phyloP scores from a whole-genome alignment of 163 green algal species.

The Chlorella variabilis region DNA sequence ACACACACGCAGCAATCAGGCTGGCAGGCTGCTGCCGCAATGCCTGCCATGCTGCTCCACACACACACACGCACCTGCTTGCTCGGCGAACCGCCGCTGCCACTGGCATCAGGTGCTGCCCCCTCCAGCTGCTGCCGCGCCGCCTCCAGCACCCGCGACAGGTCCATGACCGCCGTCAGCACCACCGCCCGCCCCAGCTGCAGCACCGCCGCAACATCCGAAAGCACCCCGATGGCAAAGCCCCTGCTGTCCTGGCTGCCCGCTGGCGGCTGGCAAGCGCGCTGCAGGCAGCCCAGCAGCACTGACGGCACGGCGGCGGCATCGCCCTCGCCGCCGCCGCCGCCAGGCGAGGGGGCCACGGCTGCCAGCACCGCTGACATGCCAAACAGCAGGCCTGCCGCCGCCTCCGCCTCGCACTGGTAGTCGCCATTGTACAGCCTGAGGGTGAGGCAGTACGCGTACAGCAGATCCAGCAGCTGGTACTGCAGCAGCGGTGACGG shows the following conservation, averaged over 20 bases:
- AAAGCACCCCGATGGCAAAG: conserved; percentile 48
- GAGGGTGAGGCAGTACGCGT: conserved; percentile 62
- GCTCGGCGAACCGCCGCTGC: background rate
- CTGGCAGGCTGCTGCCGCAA: no score
- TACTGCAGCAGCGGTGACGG: conserved; percentile 63
- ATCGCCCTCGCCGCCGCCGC: background rate
- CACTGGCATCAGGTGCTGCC: background rate
- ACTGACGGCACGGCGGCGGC: background rate
- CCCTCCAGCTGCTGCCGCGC: conserved; percentile 16
- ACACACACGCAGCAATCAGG: no score
- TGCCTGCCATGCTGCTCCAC: no score
- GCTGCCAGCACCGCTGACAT: conserved; percentile 31
- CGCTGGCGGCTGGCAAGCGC: conserved; percentile 46
- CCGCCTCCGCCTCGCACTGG: conserved; percentile 19
- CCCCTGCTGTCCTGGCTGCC: conserved; percentile 6
- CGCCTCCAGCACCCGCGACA: conserved; percentile 35
- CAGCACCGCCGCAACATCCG: conserved; percentile 51
- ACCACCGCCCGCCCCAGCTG: conserved; percentile 39
- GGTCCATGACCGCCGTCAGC: conserved; percentile 58
- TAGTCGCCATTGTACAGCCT: conserved; percentile 60
- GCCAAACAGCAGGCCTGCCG: conserved; percentile 17
- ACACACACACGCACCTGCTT: background rate
- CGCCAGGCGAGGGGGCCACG: background rate
- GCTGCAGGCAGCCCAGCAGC: conserved; percentile 29
- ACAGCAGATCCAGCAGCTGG: conserved; percentile 66